Conservation (phyloP, 2,329 filamentous ascomycete species). For the Talaromyces sp. region DNA sequence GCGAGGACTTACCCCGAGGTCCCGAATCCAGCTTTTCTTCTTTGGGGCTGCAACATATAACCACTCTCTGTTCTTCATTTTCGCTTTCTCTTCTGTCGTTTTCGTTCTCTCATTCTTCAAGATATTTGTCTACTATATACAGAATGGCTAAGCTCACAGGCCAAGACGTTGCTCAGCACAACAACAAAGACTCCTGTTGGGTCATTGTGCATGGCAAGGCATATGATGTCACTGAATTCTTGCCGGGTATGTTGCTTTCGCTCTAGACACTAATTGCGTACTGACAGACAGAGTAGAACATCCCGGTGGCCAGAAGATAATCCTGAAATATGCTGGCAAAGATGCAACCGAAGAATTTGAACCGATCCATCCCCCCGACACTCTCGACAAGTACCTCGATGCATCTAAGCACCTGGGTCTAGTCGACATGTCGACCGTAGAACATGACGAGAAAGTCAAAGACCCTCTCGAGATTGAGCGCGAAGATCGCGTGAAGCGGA, state of each 20-base stretch:
- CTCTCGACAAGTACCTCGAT: slow-evolving; percentile 76
- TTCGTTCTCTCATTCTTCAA: neutral
- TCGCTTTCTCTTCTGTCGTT: neutral
- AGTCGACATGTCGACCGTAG: slow-evolving; percentile 81
- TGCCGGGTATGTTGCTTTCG: slow-evolving; percentile 57
- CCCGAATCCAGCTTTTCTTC: neutral
- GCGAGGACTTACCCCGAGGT: slow-evolving; percentile 4
- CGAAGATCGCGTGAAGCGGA: slow-evolving; percentile 68
- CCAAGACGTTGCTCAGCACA: slow-evolving; percentile 68
- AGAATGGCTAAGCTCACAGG: slow-evolving; percentile 45
- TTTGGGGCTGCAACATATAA: neutral
- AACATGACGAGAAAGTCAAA: slow-evolving; percentile 61
- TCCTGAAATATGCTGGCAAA: slow-evolving; percentile 93
- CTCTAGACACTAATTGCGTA: slow-evolving; percentile 45
- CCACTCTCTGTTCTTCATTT: slow-evolving; percentile 1
- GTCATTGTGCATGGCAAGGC: slow-evolving; percentile 84
- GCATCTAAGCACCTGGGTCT: slow-evolving; percentile 81
- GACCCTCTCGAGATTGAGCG: slow-evolving; percentile 71
- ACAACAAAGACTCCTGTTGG: slow-evolving; percentile 81
- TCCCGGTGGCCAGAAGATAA: slow-evolving; percentile 85
- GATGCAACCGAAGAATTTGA: slow-evolving; percentile 91
- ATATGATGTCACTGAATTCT: slow-evolving; percentile 85
- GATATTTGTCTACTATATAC: neutral
- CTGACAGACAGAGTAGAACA: slow-evolving; percentile 57
- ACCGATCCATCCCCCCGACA: slow-evolving; percentile 85